Base-by-base conservation (phyloP, 2,329 filamentous ascomycete species). In the Epichloe gansuensis region DNA sequence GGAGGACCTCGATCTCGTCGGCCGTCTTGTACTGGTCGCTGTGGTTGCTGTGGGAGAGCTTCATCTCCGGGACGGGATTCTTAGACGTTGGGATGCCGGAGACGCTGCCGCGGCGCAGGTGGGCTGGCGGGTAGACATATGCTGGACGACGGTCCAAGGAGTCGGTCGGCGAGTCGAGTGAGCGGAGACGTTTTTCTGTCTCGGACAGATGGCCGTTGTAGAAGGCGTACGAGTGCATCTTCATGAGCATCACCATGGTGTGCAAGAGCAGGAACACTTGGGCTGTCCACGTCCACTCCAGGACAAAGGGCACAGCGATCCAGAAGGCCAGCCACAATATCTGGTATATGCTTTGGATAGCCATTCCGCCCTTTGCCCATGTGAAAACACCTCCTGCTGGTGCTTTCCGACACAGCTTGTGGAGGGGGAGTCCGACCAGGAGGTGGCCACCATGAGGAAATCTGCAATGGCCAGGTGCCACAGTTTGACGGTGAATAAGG, bases 201-300 rank as follows among this genome's bases (percentile, higher is more conserved):
- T 93, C 88, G 59, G 86, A 88, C 15, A 98, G 75, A 67, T 98
- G 93, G 11, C 93, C 93, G 62, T 96, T 97, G 73, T 98, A 98
- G 68, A 97, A 98, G 25, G 89, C 87, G 64, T 95, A 98, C 5
- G 91, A 96, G 68, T 98, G 93, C 82, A 97, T 93, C 75, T 98
- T 98, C 93, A 98, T 98, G 49, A 96, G 82, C 21, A 98, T 76
- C 7, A 88, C 85, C 69, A 98, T 82, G 44, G 90, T 85, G 69
- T 98, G 93, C 37, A 98, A 75, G 11, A 91, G 85, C 60, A 98
- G 80, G 67, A 94, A 98, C 41, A 98, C 93, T 65, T 97, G 93
- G 3, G 91, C 85, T 0, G 93, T 98, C 93, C 93, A 98, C 3
- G 90, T 88, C 93, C 93, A 98, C 50, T 86, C 77, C 8, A 94